Evolutionary conservation across 768 basidiomycete species (phyloP), one percentile per base, ranked within the genome.

Genomic region (Tylopilus sp.): DNA sequence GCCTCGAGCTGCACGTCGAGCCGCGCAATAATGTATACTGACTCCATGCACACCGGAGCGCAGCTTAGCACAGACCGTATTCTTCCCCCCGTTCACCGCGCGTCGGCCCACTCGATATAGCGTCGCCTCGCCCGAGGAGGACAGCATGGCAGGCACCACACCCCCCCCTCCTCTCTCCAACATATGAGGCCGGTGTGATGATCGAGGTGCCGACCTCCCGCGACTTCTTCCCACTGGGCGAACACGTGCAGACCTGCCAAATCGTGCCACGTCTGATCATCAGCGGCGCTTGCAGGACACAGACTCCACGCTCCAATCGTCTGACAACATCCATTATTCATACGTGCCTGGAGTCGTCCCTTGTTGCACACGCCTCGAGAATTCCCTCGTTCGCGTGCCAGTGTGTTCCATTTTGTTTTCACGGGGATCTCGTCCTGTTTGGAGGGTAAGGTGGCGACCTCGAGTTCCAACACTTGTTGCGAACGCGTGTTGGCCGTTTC

Each of bases 291-390:
- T 4, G 28, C 21, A 17, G 28, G 42, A 30, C 22, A 42, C 38
- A 18, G 6, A 23, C 35, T 45, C 44, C 50, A 28, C 25, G n/a
- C 45, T 36, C 49, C 56, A 57, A 7, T 15, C n/a, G 33, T 44
- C 41, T 23, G 35, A 57, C 26, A 33, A 22, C 20, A 22, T 7
- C 11, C 28, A 28, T 10, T 10, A 22, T 57, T 26, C 20, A 21
- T 44, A 3, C 28, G 18, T 28, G 6, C 28, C 35, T 47, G 57
- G 57, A 48, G 56, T 18, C 28, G 42, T 4, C 20, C 10, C 5
- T 2, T 13, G 1, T 43, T 28, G 6, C 45, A 28, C 21, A 33
- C 21, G 20, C 22, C 17, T 18, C 13, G 2, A 20, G 11, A n/a
- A n/a, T 3, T 30, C n/a, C 13, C 30, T 11, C 22, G 30, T 22